Conservation (phyloP, 2,329 filamentous ascomycete species). For the Diaporthe citrichinensis region DNA sequence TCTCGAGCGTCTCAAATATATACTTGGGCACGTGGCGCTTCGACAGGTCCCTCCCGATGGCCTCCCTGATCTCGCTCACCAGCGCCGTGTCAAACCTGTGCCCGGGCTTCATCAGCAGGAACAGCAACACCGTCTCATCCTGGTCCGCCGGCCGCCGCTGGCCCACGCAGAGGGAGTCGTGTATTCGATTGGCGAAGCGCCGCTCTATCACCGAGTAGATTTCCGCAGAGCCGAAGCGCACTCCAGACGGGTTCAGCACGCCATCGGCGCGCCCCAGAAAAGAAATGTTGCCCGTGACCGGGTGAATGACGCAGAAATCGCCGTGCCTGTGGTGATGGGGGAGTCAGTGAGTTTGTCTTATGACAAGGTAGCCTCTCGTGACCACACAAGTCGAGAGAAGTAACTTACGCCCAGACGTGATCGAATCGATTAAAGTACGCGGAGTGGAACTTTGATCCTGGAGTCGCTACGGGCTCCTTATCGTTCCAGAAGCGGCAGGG, state of each 20-base stretch:
- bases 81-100: conserved; percentile 67
- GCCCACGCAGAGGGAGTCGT: conserved; percentile 85
- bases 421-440: conserved; percentile 75
- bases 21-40: conserved; percentile 83
- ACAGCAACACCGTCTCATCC: conserved; percentile 70
- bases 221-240: conserved; percentile 85
- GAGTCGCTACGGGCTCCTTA: conserved; percentile 53
- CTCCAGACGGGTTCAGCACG: conserved; percentile 83
- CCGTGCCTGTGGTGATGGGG: conserved; percentile 16
- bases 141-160: conserved; percentile 73
- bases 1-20: conserved; percentile 84
- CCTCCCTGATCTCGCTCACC: conserved; percentile 71
- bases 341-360: background rate
- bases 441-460: conserved; percentile 69
- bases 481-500: conserved; percentile 78
- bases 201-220: conserved; percentile 82
- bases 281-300: conserved; percentile 73
- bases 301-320: conserved; percentile 82
- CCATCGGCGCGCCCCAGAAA: conserved; percentile 83
- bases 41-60: conserved; percentile 76
- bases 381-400: background rate
- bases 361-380: background rate
- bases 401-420: conserved; percentile 83
- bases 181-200: conserved; percentile 72
- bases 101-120: conserved; percentile 70